Base-by-base conservation (phyloP, 1,139 yeast species). In the Saccharomyces uvarum region DNA sequence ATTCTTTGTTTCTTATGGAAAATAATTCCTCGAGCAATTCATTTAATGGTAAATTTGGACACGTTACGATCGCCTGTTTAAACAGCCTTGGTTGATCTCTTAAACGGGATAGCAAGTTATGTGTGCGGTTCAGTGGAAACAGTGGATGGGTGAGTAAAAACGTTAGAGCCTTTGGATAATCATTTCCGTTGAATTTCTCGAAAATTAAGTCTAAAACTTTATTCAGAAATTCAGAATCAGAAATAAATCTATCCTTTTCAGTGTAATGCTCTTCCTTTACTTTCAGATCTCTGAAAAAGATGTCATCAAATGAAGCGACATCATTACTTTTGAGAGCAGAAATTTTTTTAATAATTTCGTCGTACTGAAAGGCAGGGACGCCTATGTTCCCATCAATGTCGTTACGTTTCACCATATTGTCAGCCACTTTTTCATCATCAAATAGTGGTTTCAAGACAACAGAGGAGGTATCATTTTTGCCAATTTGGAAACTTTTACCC, bases 71-170 rank as follows among this genome's bases (percentile, higher is more conserved):
- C 0, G 95, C 93, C 68, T 87, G 96, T 70, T 89, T 82, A 68
- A 86, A 77, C 56, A 90, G 76, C 53, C 86, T 79, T 44, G 87
- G 82, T 58, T 80, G 76, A 2, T 72, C 60, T 56, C 73, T 72
- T 44, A 89, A 75, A 50, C 78, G 75, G 7, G 71, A 62, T 51
- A 88, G 70, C 50, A 91, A 70, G 1, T 83, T 84, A 1, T 73
- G 73, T 5, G 88, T 75, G 61, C 75, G 80, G 24, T 76, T 72
- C 3, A 76, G 72, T 8, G 97, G 97, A 70, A 86, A 89, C 33
- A 88, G 73, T 26, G 97, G 97, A 71, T 89, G 96, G 2, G 96
- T 88, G 58, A 91, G 75, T 47, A 90, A 75, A 67, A 88, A 91
- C 4, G 86, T 80, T 54, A 88, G 70, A 1, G 90, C 77, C 73